Base-by-base conservation (phyloP, 495 filamentous ascomycete genomes). In the Hypoxylon perforatum region DNA sequence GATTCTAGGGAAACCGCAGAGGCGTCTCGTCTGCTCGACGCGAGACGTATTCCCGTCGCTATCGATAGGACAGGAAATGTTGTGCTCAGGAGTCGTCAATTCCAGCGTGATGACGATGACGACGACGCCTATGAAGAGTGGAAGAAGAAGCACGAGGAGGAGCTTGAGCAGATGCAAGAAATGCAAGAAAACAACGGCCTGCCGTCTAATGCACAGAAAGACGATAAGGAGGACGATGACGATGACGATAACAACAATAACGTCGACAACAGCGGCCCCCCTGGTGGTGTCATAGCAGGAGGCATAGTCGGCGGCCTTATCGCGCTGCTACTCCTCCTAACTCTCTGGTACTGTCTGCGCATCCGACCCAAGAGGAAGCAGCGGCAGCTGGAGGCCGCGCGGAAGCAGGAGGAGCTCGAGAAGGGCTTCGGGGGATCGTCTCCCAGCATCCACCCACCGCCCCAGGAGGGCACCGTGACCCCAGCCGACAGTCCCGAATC, bases 301-400 rank as follows among this genome's bases (percentile, higher is more conserved):
- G 57, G 38, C 4, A 36, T 68, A 9, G 17, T 72, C 23, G 72
- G 72, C 21, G 58, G 39, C 11, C 14, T 74, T 2, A 8, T 63
- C 1, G 17, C 14, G 14, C 18, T 71, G 4, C 12, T 65, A 18
- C 10, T 65, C 18, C 9, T 64, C 3, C 21, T 74, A 0, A 8
- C 35, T 3, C 23, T 62, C 6, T 72, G 60, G 52, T 74, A 67
- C 35, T 70, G 52, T 48, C 0, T 70, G 21, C 36, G 55, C 30
- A 48, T 72, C 36, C 69, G 72, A 12, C 72, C 66, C 0, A 60
- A 30, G 39, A 47, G 61, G 3, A 70, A 53, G 49, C 58, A 48
- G 52, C 62, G 57, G n/a, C 49, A 55, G 10, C 14, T 59, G 4
- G 5, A 33, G 1, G 45, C 35, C 19, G 52, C 22, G 7, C 50